phyloP scores from a whole-genome alignment of 306 rosid species.

The Glycine tomentella region DNA sequence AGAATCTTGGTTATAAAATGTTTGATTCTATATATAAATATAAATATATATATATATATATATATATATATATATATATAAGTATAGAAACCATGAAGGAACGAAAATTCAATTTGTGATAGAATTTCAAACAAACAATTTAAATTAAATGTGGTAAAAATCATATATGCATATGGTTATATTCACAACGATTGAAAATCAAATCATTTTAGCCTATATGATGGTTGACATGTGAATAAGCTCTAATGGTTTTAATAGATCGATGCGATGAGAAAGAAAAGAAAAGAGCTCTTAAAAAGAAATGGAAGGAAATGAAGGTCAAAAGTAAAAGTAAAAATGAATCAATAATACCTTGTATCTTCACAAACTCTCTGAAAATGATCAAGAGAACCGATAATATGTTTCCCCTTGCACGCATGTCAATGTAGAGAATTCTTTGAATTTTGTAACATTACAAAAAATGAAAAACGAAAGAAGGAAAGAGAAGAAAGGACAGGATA shows the following conservation, averaged over 20 bases:
- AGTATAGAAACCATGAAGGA: slow-evolving; percentile 2
- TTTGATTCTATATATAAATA: background rate
- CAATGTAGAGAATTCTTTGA: slow-evolving; percentile 18
- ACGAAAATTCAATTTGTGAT: slow-evolving; percentile 32
- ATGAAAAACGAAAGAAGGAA: background rate
- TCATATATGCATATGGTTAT: background rate
- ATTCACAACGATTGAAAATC: background rate
- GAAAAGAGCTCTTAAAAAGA: background rate
- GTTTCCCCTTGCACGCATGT: slow-evolving; percentile 23
- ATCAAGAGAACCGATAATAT: slow-evolving; percentile 34
- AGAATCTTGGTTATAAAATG: slow-evolving; percentile 2
- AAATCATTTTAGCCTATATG: background rate
- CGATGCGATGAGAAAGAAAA: background rate
- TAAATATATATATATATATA: too few species aligned
- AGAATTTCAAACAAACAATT: background rate
- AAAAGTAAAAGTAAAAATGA: slow-evolving; percentile 51
- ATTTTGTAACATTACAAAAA: slow-evolving; percentile 4
- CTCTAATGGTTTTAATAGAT: background rate
- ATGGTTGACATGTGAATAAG: background rate
- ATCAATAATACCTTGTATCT: slow-evolving; percentile 17
- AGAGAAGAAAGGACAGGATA: slow-evolving; percentile 19
- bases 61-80: too few species aligned
- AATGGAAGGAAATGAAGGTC: slow-evolving; percentile 36
- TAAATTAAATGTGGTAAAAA: background rate
- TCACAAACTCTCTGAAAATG: slow-evolving; percentile 31